A percentile compares a stretch with the other conserved stretches of the same genome.
Evolutionary conservation across 2,329 filamentous ascomycete genomes (phyloP).

Genomic region (Cryphonectria radicalis): DNA sequence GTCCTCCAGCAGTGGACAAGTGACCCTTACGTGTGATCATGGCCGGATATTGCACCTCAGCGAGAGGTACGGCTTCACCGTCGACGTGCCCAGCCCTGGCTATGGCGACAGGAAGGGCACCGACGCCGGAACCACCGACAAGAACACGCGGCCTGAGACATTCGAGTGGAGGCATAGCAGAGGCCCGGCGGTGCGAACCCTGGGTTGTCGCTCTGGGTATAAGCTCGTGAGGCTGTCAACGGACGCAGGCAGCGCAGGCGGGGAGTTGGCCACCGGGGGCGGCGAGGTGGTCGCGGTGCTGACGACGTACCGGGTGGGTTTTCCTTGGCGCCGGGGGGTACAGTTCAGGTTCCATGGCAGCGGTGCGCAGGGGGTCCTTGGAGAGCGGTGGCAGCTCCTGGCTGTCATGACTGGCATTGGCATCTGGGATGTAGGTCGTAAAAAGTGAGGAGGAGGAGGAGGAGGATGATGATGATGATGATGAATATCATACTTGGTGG

Average conservation of each 20-base stretch:
- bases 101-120: neutral
- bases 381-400: constrained; percentile 7
- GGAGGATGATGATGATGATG: neutral
- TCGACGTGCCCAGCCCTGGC: neutral
- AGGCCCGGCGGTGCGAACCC: neutral
- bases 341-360: constrained; percentile 11
- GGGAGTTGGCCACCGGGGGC: constrained; percentile 11
- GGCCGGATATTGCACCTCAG: neutral
- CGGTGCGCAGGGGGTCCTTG: constrained; percentile 16
- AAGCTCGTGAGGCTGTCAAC: constrained; percentile 18
- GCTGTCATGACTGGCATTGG: constrained; percentile 19
- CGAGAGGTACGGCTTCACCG: neutral
- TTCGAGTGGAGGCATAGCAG: constrained; percentile 16
- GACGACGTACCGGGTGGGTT: neutral
- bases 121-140: neutral
- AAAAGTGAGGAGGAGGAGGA: too few species aligned
- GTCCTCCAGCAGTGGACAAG: neutral
- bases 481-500: neutral
- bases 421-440: constrained; percentile 1
- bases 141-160: constrained; percentile 1
- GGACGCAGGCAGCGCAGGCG: neutral
- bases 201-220: constrained; percentile 3
- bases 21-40: neutral
- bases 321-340: neutral
- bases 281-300: constrained; percentile 17